A percentile compares a stretch with the other conserved stretches of the same genome.
phyloP scores from a whole-genome alignment of 768 basidiomycete species.

The Galerina sulciceps region DNA sequence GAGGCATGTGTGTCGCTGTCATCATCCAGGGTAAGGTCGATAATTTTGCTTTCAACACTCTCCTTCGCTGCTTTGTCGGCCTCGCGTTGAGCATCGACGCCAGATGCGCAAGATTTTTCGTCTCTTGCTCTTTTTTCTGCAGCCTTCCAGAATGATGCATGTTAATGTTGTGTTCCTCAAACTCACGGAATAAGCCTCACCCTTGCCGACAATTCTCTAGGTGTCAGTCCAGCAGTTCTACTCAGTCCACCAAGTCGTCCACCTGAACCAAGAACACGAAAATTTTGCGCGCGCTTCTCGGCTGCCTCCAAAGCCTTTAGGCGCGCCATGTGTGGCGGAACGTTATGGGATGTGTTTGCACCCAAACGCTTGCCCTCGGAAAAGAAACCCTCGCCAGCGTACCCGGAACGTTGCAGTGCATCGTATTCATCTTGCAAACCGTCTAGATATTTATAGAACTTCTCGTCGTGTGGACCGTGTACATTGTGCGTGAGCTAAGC shows the following conservation, averaged over 20 bases:
- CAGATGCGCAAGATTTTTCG: slow-evolving; percentile 75
- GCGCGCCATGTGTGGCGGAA: slow-evolving; percentile 68
- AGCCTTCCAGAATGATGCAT: slow-evolving; percentile 55
- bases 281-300: slow-evolving; percentile 64
- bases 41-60: slow-evolving; percentile 62
- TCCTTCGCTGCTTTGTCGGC: slow-evolving; percentile 71
- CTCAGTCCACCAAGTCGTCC: slow-evolving; percentile 61
- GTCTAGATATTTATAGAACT: slow-evolving; percentile 75
- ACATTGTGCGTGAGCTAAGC: slow-evolving; percentile 84
- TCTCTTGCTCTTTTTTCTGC: slow-evolving; percentile 81
- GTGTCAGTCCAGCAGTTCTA: slow-evolving; percentile 48
- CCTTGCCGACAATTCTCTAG: slow-evolving; percentile 75
- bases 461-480: slow-evolving; percentile 88
- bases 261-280: slow-evolving; percentile 50
- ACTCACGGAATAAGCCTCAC: slow-evolving; percentile 37
- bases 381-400: slow-evolving; percentile 91
- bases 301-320: slow-evolving; percentile 78
- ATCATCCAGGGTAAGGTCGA: slow-evolving; percentile 58
- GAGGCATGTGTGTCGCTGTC: slow-evolving; percentile 13
- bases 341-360: slow-evolving; percentile 64
- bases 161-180: neutral
- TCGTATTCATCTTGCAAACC: slow-evolving; percentile 87
- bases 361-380: slow-evolving; percentile 75
- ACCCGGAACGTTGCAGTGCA: slow-evolving; percentile 76
- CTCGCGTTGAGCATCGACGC: slow-evolving; percentile 58